phyloP scores from a whole-genome alignment of 1,284 basidiomycete genomes.

The Papiliotrema nemorosa region DNA sequence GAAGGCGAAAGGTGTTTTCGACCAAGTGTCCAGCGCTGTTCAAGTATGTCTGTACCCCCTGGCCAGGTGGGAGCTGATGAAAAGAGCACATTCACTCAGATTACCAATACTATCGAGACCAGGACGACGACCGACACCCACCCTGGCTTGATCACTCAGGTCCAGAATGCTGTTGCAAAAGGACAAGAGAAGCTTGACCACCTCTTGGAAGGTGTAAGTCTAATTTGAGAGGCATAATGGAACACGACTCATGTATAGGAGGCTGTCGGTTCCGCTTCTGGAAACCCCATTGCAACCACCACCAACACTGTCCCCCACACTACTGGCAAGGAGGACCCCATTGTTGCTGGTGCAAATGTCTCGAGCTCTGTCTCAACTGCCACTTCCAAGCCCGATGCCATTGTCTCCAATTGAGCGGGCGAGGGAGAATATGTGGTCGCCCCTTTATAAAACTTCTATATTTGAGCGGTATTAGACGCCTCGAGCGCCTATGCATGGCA shows the following conservation, averaged over 20 bases:
- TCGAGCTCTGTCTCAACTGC: no score
- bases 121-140: constrained; percentile 42
- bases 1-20: constrained; percentile 34
- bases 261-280: background rate
- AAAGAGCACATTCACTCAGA: constrained; percentile 35
- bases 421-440: no score
- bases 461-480: no score
- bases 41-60: constrained; percentile 9
- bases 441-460: no score
- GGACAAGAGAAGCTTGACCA: constrained; percentile 34
- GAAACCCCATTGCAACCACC: constrained; percentile 32
- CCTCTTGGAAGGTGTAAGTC: constrained; percentile 20
- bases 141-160: constrained; percentile 44
- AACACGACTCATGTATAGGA: background rate
- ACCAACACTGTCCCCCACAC: constrained; percentile 42
- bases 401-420: no score
- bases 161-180: constrained; percentile 30
- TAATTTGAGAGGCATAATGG: background rate
- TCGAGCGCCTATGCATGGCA: no score
- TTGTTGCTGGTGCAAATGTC: background rate
- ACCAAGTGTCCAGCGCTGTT: constrained; percentile 19
- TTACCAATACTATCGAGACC: constrained; percentile 42
- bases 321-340: constrained; percentile 1
- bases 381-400: no score
- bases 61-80: background rate